These are phyloP conservation scores for Fusarium sp. DNA, from an alignment of 2,329 filamentous ascomycete genomes.

Conservation along the genomic window DNA sequence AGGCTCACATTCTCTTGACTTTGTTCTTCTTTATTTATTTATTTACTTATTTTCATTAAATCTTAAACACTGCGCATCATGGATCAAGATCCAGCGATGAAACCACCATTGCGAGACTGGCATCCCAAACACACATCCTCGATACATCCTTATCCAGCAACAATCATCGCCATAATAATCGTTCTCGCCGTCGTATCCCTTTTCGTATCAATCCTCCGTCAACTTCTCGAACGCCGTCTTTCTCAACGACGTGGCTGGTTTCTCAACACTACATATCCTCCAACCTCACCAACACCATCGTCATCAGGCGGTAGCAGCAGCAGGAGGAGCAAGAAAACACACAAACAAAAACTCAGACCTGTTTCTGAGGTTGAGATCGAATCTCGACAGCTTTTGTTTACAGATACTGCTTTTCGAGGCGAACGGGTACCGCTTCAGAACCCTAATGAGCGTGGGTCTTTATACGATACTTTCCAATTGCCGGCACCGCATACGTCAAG, in stretches of 20 bases:
- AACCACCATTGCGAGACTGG: background rate
- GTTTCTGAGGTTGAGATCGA: constrained; percentile 38
- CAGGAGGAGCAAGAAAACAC: constrained; percentile 7
- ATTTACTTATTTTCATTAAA: background rate
- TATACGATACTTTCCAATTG: constrained; percentile 46
- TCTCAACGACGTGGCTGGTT: constrained; percentile 29
- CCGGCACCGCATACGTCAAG: constrained; percentile 35
- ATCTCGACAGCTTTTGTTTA: constrained; percentile 32
- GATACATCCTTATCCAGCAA: constrained; percentile 34
- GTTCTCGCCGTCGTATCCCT: constrained; percentile 34
- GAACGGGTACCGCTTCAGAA: constrained; percentile 39
- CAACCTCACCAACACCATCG: constrained; percentile 11
- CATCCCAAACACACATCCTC: constrained; percentile 5
- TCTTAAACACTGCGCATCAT: constrained; percentile 9
- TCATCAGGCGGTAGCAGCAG: constrained; percentile 10
- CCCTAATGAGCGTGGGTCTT: constrained; percentile 31
- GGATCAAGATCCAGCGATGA: background rate
- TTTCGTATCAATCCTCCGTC: constrained; percentile 36
- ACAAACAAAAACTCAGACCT: constrained; percentile 4
- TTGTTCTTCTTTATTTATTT: background rate
- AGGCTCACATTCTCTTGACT: background rate
- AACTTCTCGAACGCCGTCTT: constrained; percentile 32
- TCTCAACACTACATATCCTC: constrained; percentile 25
- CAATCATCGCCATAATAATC: constrained; percentile 39
- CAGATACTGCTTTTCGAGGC: constrained; percentile 8